Percentiles rank a stretch among this genome's conserved stretches.
phyloP scores from a whole-genome alignment of 176 grass and related monocot genomes.

The Ensete glaucum region DNA sequence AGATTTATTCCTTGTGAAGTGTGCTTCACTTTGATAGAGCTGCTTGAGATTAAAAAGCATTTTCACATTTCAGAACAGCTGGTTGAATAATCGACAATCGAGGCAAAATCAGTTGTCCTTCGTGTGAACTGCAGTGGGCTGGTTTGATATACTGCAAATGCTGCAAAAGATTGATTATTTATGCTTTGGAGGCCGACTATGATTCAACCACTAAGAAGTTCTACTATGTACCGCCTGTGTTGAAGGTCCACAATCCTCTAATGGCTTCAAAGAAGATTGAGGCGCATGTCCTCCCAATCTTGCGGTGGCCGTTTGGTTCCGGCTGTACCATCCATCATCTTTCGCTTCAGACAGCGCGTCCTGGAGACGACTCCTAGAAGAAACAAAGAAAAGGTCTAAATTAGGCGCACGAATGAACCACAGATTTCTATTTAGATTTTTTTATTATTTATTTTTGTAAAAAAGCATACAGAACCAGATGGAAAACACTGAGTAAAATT shows the following conservation, averaged over 20 bases:
- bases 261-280: background rate
- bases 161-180: background rate
- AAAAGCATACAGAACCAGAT: background rate
- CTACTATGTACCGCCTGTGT: background rate
- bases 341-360: background rate
- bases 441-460: no score
- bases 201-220: background rate
- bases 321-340: background rate
- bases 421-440: background rate
- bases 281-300: background rate
- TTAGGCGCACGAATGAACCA: background rate
- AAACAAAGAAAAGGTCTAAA: background rate
- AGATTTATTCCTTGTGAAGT: background rate
- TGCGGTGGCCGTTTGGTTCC: background rate
- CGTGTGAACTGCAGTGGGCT: background rate
- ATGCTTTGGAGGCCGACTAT: background rate
- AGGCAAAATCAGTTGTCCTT: background rate
- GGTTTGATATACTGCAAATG: background rate
- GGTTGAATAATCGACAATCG: background rate
- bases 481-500: background rate
- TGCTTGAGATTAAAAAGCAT: background rate
- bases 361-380: background rate
- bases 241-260: background rate
- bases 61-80: background rate
- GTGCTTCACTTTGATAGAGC: background rate